These are phyloP conservation scores for Diospyros lotus DNA, from an alignment of 148 eudicot species.

Conservation along the genomic window DNA sequence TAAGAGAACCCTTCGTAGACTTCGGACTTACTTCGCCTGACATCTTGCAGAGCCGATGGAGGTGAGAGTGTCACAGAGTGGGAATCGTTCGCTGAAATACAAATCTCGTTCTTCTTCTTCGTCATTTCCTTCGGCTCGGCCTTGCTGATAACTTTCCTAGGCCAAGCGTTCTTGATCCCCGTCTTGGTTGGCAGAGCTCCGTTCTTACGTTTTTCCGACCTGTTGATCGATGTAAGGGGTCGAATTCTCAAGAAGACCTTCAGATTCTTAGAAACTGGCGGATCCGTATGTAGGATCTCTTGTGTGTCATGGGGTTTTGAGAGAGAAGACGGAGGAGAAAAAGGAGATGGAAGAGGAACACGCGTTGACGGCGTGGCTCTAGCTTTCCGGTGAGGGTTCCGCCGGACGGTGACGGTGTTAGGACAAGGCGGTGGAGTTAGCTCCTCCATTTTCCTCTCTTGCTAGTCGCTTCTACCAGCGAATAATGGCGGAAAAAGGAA, in stretches of 20 bases:
- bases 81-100: slow-evolving; percentile 41
- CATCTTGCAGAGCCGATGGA: slow-evolving; percentile 32
- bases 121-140: slow-evolving; percentile 10
- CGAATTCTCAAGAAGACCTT: slow-evolving; percentile 65
- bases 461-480: not conserved
- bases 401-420: slow-evolving; percentile 52
- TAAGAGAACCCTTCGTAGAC: slow-evolving; percentile 61
- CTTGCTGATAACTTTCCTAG: slow-evolving; percentile 24
- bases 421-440: slow-evolving; percentile 41
- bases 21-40: slow-evolving; percentile 49
- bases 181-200: not conserved
- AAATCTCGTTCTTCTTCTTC: slow-evolving; percentile 25
- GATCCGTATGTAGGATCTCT: slow-evolving; percentile 32
- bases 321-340: slow-evolving; percentile 10
- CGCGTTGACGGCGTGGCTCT: slow-evolving; percentile 44
- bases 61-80: slow-evolving; percentile 56
- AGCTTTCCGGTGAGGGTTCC: slow-evolving; percentile 69
- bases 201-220: not conserved
- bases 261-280: slow-evolving; percentile 34
- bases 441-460: slow-evolving; percentile 11
- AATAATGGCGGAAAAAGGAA: not conserved
- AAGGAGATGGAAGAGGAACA: slow-evolving; percentile 19
- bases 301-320: slow-evolving; percentile 9
- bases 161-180: slow-evolving; percentile 41
- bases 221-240: slow-evolving; percentile 19